Conservation (phyloP, 768 basidiomycete genomes). For the Hysterangium stoloniferum region DNA sequence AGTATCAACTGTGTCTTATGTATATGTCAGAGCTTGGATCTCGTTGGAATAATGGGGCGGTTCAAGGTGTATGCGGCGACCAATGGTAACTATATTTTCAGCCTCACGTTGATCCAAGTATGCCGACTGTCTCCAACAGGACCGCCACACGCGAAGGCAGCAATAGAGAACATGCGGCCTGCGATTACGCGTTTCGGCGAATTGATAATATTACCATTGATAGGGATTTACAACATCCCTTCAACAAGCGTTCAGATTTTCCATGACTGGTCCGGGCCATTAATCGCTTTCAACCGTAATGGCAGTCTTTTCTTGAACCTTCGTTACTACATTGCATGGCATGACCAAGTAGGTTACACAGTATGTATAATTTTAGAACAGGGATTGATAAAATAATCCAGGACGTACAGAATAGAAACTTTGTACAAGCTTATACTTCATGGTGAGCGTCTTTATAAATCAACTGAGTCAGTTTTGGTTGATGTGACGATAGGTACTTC, state of each 20-base stretch:
- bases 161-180: slow-evolving; percentile 48
- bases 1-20: slow-evolving; percentile 38
- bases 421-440: slow-evolving; percentile 64
- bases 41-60: slow-evolving; percentile 58
- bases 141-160: slow-evolving; percentile 39
- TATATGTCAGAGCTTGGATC: slow-evolving; percentile 48
- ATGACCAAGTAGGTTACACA: slow-evolving; percentile 39
- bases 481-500: slow-evolving; percentile 59
- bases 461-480: neutral
- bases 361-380: slow-evolving; percentile 7
- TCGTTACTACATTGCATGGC: slow-evolving; percentile 81
- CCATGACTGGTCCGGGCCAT: slow-evolving; percentile 67
- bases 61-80: slow-evolving; percentile 52
- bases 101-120: slow-evolving; percentile 8
- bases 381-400: slow-evolving; percentile 48
- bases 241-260: slow-evolving; percentile 76
- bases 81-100: slow-evolving; percentile 37
- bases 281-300: slow-evolving; percentile 90
- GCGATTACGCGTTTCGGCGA: slow-evolving; percentile 64
- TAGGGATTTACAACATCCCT: slow-evolving; percentile 66
- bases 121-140: slow-evolving; percentile 33
- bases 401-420: slow-evolving; percentile 47
- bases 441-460: slow-evolving; percentile 41
- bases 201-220: slow-evolving; percentile 44
- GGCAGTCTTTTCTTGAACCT: slow-evolving; percentile 86